These are phyloP conservation scores for Xylariales sp. DNA, from an alignment of 2,329 filamentous ascomycete species.

Conservation along the genomic window DNA sequence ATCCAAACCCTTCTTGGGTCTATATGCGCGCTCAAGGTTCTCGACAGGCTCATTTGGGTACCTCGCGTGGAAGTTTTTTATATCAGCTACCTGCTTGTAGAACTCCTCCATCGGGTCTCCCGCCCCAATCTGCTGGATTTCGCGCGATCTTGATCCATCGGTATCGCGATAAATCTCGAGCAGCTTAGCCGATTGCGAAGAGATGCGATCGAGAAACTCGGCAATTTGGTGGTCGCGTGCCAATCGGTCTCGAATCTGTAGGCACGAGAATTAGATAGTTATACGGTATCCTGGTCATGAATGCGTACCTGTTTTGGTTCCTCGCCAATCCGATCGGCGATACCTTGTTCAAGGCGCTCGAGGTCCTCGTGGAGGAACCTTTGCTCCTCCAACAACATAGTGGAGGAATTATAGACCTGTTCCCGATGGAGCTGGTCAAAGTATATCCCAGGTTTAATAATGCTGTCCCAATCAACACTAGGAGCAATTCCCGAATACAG, in stretches of 20 bases:
- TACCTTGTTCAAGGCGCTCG: slow-evolving; percentile 93
- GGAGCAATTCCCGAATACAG: background rate
- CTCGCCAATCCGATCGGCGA: slow-evolving; percentile 87
- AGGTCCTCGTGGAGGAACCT: slow-evolving; percentile 95
- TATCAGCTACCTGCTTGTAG: slow-evolving; percentile 82
- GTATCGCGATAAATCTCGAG: slow-evolving; percentile 87
- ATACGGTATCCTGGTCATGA: background rate
- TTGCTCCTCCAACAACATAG: slow-evolving; percentile 91
- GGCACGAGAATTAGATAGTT: slow-evolving; percentile 41
- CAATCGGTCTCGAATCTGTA: slow-evolving; percentile 85
- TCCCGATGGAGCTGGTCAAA: background rate
- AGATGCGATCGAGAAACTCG: slow-evolving; percentile 87
- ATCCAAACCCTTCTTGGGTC: slow-evolving; percentile 71
- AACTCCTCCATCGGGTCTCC: slow-evolving; percentile 93
- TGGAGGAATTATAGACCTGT: slow-evolving; percentile 33
- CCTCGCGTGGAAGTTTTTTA: slow-evolving; percentile 87
- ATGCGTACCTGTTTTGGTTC: slow-evolving; percentile 84
- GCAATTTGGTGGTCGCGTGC: slow-evolving; percentile 92
- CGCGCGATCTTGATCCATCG: slow-evolving; percentile 76
- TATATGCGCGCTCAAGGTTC: slow-evolving; percentile 93
- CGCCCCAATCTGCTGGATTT: slow-evolving; percentile 84
- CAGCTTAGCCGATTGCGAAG: slow-evolving; percentile 83
- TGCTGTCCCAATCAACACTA: background rate
- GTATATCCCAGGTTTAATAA: background rate
- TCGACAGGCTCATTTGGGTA: slow-evolving; percentile 97